These are phyloP conservation scores for Apiospora sp. DNA, from an alignment of 2,329 filamentous ascomycete genomes.

Conservation along the genomic window DNA sequence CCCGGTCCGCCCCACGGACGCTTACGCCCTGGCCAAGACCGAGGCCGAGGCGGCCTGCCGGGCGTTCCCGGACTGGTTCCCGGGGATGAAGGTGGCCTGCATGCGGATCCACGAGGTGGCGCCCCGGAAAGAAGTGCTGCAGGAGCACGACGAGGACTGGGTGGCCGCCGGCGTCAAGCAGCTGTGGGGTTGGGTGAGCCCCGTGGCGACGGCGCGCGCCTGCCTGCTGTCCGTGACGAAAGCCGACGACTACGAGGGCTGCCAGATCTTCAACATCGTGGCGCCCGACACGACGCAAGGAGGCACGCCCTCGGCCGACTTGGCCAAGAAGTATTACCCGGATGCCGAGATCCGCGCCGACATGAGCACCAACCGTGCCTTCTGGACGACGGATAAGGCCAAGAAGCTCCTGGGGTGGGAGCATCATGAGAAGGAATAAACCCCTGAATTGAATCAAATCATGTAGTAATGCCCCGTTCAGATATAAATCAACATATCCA, in stretches of 20 bases:
- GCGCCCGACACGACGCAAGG: slow-evolving; percentile 42
- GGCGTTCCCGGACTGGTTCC: slow-evolving; percentile 47
- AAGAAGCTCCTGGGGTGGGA: slow-evolving; percentile 31
- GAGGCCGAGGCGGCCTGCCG: slow-evolving; percentile 45
- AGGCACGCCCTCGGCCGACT: slow-evolving; percentile 33
- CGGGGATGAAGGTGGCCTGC: slow-evolving; percentile 47
- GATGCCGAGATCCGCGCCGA: slow-evolving; percentile 36
- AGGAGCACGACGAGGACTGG: slow-evolving; percentile 45
- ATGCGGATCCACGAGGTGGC: slow-evolving; percentile 48
- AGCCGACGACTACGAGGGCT: slow-evolving; percentile 42
- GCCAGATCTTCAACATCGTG: slow-evolving; percentile 45
- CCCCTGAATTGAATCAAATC: slow-evolving; percentile 30
- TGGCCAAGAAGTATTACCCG: slow-evolving; percentile 39
- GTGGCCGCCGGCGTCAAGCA: slow-evolving; percentile 43
- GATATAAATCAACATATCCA: not conserved
- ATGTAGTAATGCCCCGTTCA: not conserved
- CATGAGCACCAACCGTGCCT: slow-evolving; percentile 35
- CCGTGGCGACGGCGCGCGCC: slow-evolving; percentile 44
- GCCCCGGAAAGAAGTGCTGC: slow-evolving; percentile 38
- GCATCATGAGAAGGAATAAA: slow-evolving; percentile 37
- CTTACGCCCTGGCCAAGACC: slow-evolving; percentile 47
- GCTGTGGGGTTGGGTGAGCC: slow-evolving; percentile 47
- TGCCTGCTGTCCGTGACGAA: slow-evolving; percentile 45
- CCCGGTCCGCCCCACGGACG: slow-evolving; percentile 43
- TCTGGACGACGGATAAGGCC: slow-evolving; percentile 36